A percentile compares a stretch with the other conserved stretches of the same genome.
These are phyloP conservation scores for Chaetomium sp. DNA, from an alignment of 2,329 filamentous ascomycete species.

Conservation along the genomic window DNA sequence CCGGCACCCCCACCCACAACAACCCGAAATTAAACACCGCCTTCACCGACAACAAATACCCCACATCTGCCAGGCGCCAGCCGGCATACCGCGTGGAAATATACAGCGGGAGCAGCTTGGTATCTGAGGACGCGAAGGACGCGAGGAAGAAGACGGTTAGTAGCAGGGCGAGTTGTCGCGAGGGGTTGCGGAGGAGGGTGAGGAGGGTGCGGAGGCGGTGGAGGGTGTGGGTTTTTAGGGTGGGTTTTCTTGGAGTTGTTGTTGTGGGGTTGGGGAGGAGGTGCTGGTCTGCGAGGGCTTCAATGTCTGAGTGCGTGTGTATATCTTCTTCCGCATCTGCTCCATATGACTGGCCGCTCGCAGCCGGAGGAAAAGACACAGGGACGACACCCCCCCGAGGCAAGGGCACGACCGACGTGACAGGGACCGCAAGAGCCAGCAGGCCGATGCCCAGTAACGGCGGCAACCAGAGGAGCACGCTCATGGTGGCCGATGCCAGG, in stretches of 20 bases:
- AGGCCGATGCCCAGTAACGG: conserved; percentile 36
- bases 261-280: background rate
- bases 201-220: conserved; percentile 27
- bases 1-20: conserved; percentile 37
- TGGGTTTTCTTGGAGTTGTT: conserved; percentile 22
- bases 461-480: conserved; percentile 36
- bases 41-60: conserved; percentile 43
- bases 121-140: conserved; percentile 45
- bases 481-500: conserved; percentile 41
- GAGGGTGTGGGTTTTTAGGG: conserved; percentile 28
- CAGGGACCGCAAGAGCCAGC: conserved; percentile 30
- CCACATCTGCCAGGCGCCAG: conserved; percentile 41
- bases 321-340: no score
- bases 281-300: background rate
- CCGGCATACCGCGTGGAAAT: conserved; percentile 41
- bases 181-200: conserved; percentile 7
- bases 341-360: conserved; percentile 18
- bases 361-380: background rate
- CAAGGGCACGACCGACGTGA: conserved; percentile 28
- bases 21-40: conserved; percentile 43
- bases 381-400: background rate
- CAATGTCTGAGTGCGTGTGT: conserved; percentile 10
- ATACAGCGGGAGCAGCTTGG: conserved; percentile 44
- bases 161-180: conserved; percentile 36
- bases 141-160: conserved; percentile 42